Conservation (phyloP, 352 stramenopile species). For the Phytophthora lateralis region DNA sequence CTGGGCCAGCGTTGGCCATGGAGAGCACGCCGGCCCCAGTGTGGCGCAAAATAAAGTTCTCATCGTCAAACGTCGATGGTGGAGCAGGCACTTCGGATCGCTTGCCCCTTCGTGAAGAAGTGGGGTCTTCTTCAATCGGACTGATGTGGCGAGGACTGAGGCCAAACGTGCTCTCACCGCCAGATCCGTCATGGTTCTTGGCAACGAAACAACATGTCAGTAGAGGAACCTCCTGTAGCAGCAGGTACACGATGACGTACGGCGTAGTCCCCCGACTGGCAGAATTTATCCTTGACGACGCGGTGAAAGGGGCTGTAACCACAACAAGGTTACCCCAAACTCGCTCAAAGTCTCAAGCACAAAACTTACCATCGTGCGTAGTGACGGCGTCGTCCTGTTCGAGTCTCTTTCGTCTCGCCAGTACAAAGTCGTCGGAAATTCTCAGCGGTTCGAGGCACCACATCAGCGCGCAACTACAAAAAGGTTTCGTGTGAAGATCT, state of each 20-base stretch:
- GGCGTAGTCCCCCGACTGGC: constrained; percentile 92
- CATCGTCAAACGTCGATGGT: constrained; percentile 84
- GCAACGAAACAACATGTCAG: constrained; percentile 18
- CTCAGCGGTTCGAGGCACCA: constrained; percentile 94
- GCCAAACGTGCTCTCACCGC: constrained; percentile 89
- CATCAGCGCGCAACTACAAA: constrained; percentile 88
- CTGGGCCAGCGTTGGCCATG: constrained; percentile 94
- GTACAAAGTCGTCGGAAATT: constrained; percentile 97
- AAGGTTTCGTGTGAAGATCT: not conserved
- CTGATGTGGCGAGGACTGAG: constrained; percentile 7
- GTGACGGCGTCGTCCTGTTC: constrained; percentile 59
- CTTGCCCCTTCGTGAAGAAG: constrained; percentile 4
- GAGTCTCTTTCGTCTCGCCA: constrained; percentile 78
- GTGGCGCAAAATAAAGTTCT: constrained; percentile 95
- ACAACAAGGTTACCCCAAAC: not conserved
- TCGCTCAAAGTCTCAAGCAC: not conserved
- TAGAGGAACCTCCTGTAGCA: not conserved
- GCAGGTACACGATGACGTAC: constrained; percentile 30
- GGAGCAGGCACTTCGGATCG: constrained; percentile 14
- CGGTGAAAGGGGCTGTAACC: constrained; percentile 83
- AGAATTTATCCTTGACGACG: constrained; percentile 91
- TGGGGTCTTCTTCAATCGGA: constrained; percentile 12
- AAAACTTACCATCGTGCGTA: constrained; percentile 53
- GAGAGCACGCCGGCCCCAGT: constrained; percentile 86
- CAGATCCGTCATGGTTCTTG: constrained; percentile 79